Evolutionary conservation across 2,329 filamentous ascomycete species (phyloP).

Genomic region (Decorospora gaudefroyi): DNA sequence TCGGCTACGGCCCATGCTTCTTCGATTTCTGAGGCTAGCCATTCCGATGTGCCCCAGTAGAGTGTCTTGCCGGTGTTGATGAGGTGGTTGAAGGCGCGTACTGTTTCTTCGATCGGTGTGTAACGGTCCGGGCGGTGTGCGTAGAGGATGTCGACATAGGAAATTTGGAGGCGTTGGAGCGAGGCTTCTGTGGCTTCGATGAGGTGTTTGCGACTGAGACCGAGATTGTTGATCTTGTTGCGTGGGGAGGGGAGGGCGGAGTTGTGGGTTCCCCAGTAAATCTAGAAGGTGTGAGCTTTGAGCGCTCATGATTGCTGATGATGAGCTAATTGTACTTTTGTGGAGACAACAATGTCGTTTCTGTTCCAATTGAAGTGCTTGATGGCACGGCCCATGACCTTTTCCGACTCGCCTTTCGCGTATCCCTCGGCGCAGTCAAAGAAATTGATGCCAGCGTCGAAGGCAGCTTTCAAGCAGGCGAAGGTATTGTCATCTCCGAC

Average conservation of each 20-base stretch:
- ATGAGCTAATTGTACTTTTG: constrained; percentile 52
- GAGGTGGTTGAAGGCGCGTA: constrained; percentile 71
- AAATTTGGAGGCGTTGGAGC: constrained; percentile 61
- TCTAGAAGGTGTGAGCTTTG: too few relatives aligned
- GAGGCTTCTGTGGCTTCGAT: constrained; percentile 67
- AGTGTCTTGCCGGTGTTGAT: constrained; percentile 70
- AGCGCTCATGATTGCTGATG: too few relatives aligned
- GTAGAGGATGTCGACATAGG: constrained; percentile 70
- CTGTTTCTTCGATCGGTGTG: constrained; percentile 72
- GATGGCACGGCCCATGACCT: constrained; percentile 61
- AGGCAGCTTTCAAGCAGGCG: constrained; percentile 59
- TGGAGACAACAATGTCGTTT: constrained; percentile 62
- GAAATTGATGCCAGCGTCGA: constrained; percentile 63
- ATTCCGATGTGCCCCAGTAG: constrained; percentile 67
- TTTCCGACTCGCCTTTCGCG: constrained; percentile 58
- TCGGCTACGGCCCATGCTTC: constrained; percentile 63
- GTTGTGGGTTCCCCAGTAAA: constrained; percentile 67
- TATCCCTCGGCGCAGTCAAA: constrained; percentile 64
- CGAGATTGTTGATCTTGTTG: constrained; percentile 68
- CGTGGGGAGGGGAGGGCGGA: constrained; percentile 50
- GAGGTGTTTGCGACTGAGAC: constrained; percentile 70
- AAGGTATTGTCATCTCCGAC: constrained; percentile 67
- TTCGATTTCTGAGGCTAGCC: constrained; percentile 62
- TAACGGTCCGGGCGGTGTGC: constrained; percentile 69
- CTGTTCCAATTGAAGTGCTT: constrained; percentile 63